phyloP scores from a whole-genome alignment of 768 basidiomycete genomes.

The Suillus brevipes region DNA sequence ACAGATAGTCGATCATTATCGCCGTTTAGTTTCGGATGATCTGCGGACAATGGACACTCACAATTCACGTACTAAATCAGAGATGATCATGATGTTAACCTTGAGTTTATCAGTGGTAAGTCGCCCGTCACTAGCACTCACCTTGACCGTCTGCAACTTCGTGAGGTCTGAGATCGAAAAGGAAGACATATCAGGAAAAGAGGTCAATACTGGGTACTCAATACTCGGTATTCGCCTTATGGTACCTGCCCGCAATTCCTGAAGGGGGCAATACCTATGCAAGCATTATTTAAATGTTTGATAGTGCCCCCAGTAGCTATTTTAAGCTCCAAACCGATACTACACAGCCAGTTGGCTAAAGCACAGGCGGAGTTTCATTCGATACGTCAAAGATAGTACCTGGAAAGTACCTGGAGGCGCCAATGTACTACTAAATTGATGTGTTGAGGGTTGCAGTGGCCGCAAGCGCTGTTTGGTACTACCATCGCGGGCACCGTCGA shows the following conservation, averaged over 20 bases:
- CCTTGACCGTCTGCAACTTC: constrained; percentile 15
- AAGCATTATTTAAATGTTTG: not conserved
- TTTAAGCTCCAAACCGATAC: not conserved
- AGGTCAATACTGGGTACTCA: not conserved
- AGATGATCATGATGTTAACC: no score
- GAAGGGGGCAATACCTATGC: not conserved
- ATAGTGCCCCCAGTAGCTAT: not conserved
- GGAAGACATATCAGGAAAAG: not conserved
- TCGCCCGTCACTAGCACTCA: no score
- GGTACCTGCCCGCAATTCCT: not conserved
- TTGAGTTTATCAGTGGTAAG: no score
- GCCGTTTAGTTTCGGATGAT: no score
- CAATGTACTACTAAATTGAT: not conserved
- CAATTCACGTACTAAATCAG: no score
- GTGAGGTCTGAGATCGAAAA: constrained; percentile 4
- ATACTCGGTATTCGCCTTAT: not conserved
- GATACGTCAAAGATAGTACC: not conserved
- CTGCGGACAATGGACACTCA: not conserved
- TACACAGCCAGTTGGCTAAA: not conserved
- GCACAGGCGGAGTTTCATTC: not conserved
- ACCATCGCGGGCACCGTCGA: not conserved
- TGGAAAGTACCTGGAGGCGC: not conserved
- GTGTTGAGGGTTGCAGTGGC: not conserved
- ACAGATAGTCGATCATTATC: no score
- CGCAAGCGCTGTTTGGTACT: not conserved